Evolutionary conservation across 106 monocot genomes (phyloP).

Genomic region (Vanilla planifolia): DNA sequence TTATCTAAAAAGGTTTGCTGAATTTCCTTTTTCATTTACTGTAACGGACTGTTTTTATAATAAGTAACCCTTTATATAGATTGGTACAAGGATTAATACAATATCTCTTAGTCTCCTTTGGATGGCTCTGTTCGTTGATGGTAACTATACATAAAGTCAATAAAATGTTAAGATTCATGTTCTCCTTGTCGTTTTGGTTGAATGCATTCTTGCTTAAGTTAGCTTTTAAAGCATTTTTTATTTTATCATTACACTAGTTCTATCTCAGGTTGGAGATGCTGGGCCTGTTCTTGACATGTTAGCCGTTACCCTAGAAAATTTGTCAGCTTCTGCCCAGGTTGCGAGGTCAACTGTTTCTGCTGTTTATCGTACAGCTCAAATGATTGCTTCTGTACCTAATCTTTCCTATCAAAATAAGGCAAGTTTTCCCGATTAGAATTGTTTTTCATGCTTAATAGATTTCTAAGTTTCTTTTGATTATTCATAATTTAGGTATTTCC

Average conservation of each 20-base stretch:
- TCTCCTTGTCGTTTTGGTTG: too few species aligned
- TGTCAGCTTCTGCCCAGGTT: slow-evolving; percentile 43
- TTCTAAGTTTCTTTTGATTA: not conserved
- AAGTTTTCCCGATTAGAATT: slow-evolving; percentile 12
- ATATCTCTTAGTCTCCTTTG: slow-evolving; percentile 1
- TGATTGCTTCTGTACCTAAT: slow-evolving; percentile 78
- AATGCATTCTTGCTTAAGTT: too few species aligned
- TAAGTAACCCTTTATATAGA: not conserved
- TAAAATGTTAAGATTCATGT: too few species aligned
- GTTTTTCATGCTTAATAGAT: not conserved
- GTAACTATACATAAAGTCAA: too few species aligned
- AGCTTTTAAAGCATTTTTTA: not conserved
- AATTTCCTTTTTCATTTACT: not conserved
- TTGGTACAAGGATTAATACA: not conserved
- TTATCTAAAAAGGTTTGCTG: slow-evolving; percentile 65
- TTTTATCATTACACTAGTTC: not conserved
- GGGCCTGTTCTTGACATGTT: slow-evolving; percentile 86
- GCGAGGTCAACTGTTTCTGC: slow-evolving; percentile 77
- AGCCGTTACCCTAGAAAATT: slow-evolving; percentile 75
- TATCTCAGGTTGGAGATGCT: slow-evolving; percentile 73
- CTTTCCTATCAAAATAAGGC: slow-evolving; percentile 75
- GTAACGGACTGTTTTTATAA: too few species aligned
- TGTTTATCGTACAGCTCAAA: slow-evolving; percentile 82
- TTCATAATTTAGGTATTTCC: slow-evolving; percentile 61
- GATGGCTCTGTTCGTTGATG: not conserved